Percentiles rank a stretch among this genome's conserved stretches.
Conservation (phyloP, 768 basidiomycete genomes). For the Obba rivulosa region DNA sequence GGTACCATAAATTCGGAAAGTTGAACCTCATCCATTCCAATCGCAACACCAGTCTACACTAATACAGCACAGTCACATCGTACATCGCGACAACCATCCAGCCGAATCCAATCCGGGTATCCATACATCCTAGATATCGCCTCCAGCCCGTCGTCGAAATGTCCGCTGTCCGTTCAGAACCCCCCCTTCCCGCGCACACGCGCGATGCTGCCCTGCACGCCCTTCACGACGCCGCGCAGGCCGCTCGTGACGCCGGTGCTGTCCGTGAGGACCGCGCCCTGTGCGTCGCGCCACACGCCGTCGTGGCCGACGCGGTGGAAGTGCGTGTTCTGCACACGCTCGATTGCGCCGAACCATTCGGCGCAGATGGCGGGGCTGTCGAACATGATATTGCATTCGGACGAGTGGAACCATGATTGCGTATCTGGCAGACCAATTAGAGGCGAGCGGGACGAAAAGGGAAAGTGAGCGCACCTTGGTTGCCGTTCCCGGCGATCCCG, state of each 20-base stretch:
- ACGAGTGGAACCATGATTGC: conserved; percentile 69
- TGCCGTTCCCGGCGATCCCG: conserved; percentile 65
- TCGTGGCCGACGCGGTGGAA: conserved; percentile 37
- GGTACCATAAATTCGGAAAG: no score
- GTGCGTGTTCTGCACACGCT: conserved; percentile 43
- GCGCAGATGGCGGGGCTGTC: conserved; percentile 40
- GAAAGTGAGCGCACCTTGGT: conserved; percentile 40
- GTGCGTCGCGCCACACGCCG: conserved; percentile 40
- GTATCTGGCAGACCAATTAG: conserved; percentile 34
- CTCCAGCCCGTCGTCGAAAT: no score
- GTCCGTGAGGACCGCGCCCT: conserved; percentile 17
- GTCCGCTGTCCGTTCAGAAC: conserved; percentile 14
- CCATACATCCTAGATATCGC: no score
- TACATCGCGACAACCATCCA: no score
- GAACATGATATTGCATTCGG: conserved; percentile 60
- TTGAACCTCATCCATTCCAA: no score
- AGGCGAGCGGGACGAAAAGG: background rate
- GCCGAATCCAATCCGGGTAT: no score
- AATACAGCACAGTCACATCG: no score
- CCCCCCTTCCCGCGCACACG: conserved; percentile 26
- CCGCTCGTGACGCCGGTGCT: conserved; percentile 22
- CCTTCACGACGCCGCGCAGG: conserved; percentile 20
- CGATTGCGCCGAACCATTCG: conserved; percentile 40
- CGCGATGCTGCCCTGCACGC: conserved; percentile 22
- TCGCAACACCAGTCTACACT: no score